These are phyloP conservation scores for Hypholoma fasciculare DNA, from an alignment of 768 basidiomycete species.

Conservation along the genomic window DNA sequence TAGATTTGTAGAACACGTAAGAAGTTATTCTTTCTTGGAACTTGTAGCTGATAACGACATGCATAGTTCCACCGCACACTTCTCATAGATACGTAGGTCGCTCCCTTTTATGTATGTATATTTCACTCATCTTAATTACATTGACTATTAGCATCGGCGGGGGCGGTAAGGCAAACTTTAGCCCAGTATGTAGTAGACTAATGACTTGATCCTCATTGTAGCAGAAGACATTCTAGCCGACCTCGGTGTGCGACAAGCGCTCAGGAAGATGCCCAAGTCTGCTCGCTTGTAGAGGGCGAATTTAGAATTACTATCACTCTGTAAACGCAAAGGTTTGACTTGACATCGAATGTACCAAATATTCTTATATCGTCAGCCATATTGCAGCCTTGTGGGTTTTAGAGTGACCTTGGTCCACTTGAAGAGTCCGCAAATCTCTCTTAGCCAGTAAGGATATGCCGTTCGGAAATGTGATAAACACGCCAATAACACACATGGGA, in stretches of 20 bases:
- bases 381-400: too few species aligned
- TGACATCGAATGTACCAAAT: too few species aligned
- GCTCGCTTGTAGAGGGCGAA: constrained; percentile 10
- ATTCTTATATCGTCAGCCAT: too few species aligned
- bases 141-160: constrained; percentile 49
- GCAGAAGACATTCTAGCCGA: constrained; percentile 82
- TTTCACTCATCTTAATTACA: not conserved
- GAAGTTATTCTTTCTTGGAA: constrained; percentile 15
- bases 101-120: not conserved
- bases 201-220: constrained; percentile 13
- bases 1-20: constrained; percentile 62
- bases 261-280: constrained; percentile 20
- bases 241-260: constrained; percentile 77
- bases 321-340: too few species aligned
- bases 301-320: too few species aligned
- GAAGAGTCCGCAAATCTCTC: too few species aligned
- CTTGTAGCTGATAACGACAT: constrained; percentile 17
- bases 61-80: constrained; percentile 62
- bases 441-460: too few species aligned
- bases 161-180: constrained; percentile 42
- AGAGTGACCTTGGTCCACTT: too few species aligned
- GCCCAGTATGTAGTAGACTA: not conserved
- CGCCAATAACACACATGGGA: too few species aligned
- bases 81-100: constrained; percentile 59
- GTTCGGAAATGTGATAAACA: too few species aligned